Percentiles rank a stretch among this genome's conserved stretches.
Evolutionary conservation across 139 green algal genomes (phyloP).

Genomic region (Chlamydomonas schloesseri): DNA sequence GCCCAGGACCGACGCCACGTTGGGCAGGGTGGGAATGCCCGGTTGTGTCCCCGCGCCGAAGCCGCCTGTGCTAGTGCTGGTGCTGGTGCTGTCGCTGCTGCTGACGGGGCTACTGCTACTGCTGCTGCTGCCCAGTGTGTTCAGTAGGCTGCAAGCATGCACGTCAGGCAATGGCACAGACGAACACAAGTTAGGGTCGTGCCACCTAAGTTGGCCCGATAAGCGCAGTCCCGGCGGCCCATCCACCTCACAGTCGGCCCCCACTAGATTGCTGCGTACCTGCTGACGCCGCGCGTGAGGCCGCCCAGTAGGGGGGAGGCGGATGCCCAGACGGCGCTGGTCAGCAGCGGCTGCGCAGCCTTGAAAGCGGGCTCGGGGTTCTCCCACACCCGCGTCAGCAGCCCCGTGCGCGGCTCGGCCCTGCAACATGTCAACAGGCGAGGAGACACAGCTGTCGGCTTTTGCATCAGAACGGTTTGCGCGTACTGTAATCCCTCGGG

Average conservation of each 20-base stretch:
- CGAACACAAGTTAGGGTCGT: too few relatives aligned
- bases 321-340: not conserved
- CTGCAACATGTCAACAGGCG: too few relatives aligned
- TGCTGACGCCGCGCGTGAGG: constrained; percentile 14
- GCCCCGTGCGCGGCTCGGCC: not conserved
- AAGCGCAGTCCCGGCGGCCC: too few relatives aligned
- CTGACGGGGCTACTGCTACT: not conserved
- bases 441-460: too few relatives aligned
- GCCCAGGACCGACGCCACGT: not conserved
- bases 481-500: too few relatives aligned
- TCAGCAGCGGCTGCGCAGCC: not conserved
- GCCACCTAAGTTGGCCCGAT: too few relatives aligned
- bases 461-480: too few relatives aligned
- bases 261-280: not conserved
- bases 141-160: constrained; percentile 19
- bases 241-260: too few relatives aligned
- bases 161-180: too few relatives aligned
- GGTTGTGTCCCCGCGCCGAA: not conserved
- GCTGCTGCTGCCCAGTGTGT: not conserved
- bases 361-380: constrained; percentile 47
- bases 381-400: constrained; percentile 32
- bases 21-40: too few relatives aligned
- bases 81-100: not conserved
- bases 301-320: constrained; percentile 13
- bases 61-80: not conserved